phyloP scores from a whole-genome alignment of 768 basidiomycete genomes.

The Botryobasidium botryosum region DNA sequence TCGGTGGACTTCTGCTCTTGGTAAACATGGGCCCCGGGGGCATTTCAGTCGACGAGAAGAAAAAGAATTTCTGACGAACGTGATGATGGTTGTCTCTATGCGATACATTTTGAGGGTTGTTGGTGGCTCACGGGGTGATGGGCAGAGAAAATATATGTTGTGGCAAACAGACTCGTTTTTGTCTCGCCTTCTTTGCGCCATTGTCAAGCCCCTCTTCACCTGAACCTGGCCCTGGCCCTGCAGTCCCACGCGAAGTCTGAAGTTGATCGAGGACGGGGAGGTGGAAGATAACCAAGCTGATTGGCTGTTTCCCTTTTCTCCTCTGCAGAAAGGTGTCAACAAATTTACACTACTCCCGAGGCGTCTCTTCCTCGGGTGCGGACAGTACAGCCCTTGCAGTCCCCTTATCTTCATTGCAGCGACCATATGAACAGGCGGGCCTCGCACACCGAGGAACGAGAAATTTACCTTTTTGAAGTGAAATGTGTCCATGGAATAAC shows the following conservation, averaged over 20 bases:
- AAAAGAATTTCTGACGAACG: constrained; percentile 60
- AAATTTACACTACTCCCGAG: not conserved
- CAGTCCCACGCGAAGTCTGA: not conserved
- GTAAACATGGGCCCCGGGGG: constrained; percentile 99
- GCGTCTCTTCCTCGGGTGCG: not conserved
- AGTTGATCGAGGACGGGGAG: not conserved
- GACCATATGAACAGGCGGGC: too few species aligned
- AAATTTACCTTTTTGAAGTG: too few species aligned
- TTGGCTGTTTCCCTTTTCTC: too few species aligned
- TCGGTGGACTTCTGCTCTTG: constrained; percentile 89
- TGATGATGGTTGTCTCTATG: not conserved
- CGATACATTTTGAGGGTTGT: not conserved
- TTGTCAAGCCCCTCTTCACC: not conserved
- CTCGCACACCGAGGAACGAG: too few species aligned
- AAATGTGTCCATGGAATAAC: too few species aligned
- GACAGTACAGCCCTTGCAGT: too few species aligned
- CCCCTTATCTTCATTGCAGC: too few species aligned
- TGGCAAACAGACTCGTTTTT: not conserved
- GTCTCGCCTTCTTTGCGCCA: not conserved
- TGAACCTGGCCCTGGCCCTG: not conserved
- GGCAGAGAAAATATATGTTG: not conserved
- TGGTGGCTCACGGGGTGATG: not conserved
- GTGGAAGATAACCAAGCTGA: too few species aligned
- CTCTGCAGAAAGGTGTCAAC: too few species aligned
- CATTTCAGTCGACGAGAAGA: constrained; percentile 96